Evolutionary conservation across 169 alveolate species (phyloP).

Genomic region (Amoebophrya sp.): DNA sequence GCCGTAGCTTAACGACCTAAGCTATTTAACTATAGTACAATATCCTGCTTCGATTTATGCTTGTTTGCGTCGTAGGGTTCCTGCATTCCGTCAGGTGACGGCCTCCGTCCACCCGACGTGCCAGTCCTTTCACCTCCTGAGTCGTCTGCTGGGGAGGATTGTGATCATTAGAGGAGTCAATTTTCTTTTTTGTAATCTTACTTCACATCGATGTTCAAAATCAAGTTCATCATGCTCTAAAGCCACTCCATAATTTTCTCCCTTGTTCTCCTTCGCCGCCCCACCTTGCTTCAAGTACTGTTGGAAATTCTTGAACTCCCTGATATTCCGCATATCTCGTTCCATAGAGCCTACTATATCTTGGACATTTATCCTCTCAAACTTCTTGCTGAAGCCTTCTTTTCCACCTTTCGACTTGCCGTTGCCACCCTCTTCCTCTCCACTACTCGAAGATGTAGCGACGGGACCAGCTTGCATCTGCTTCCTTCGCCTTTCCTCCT

Average conservation of each 20-base stretch:
- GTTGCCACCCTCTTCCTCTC: neutral
- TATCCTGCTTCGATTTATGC: neutral
- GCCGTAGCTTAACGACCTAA: no score
- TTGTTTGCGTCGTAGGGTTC: neutral
- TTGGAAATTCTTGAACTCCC: conserved; percentile 12
- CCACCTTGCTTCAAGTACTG: neutral
- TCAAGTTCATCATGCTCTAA: no score
- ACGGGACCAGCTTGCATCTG: neutral
- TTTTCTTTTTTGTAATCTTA: no score
- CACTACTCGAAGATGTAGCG: neutral
- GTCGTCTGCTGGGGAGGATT: no score
- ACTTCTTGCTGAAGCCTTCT: neutral
- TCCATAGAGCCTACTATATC: neutral
- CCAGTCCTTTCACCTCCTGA: no score
- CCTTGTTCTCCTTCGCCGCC: neutral
- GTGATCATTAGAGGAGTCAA: no score
- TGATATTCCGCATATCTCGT: neutral
- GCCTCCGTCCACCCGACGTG: no score
- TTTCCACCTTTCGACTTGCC: neutral
- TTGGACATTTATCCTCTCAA: neutral
- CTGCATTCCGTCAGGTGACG: no score
- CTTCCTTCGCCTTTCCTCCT: neutral
- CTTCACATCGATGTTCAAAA: no score
- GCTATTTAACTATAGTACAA: no score
- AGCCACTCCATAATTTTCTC: no score